A percentile compares a stretch with the other conserved stretches of the same genome.
Evolutionary conservation across 176 grass and related monocot genomes (phyloP).

Genomic region (Musa itinerans): DNA sequence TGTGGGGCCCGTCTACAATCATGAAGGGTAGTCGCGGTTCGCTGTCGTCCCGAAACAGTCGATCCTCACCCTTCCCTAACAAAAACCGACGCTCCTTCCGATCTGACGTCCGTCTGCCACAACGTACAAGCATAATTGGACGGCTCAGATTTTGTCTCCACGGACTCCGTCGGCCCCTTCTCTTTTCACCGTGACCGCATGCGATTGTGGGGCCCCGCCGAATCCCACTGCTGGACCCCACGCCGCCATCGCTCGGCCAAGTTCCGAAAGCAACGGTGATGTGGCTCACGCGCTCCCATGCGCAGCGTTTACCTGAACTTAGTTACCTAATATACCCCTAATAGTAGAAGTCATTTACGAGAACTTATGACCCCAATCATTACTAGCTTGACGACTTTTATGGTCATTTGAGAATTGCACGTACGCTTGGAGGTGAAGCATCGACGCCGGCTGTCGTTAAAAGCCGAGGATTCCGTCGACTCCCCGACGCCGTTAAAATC

Average conservation of each 20-base stretch:
- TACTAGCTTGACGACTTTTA: background rate
- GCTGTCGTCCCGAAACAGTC: background rate
- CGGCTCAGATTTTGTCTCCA: slow-evolving; percentile 13
- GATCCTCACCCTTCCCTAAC: background rate
- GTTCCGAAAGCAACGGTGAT: background rate
- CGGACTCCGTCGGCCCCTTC: background rate
- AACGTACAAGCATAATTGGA: slow-evolving; percentile 8
- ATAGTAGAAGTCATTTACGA: background rate
- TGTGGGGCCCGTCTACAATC: background rate
- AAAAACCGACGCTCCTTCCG: slow-evolving; percentile 1
- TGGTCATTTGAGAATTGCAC: background rate
- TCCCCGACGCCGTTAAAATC: background rate
- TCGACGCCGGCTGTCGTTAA: background rate
- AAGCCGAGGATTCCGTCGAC: background rate
- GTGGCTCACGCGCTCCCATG: background rate
- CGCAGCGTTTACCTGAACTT: background rate
- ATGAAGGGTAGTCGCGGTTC: background rate
- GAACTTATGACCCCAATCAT: background rate
- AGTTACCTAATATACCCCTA: background rate
- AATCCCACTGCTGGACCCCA: no score
- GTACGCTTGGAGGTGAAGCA: background rate
- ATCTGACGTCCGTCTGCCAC: slow-evolving; percentile 1
- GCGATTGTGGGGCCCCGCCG: background rate
- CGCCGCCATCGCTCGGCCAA: background rate
- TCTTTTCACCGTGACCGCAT: background rate